Base-by-base conservation (phyloP, 2,329 filamentous ascomycete genomes). In the Chaetomiaceae sp. region DNA sequence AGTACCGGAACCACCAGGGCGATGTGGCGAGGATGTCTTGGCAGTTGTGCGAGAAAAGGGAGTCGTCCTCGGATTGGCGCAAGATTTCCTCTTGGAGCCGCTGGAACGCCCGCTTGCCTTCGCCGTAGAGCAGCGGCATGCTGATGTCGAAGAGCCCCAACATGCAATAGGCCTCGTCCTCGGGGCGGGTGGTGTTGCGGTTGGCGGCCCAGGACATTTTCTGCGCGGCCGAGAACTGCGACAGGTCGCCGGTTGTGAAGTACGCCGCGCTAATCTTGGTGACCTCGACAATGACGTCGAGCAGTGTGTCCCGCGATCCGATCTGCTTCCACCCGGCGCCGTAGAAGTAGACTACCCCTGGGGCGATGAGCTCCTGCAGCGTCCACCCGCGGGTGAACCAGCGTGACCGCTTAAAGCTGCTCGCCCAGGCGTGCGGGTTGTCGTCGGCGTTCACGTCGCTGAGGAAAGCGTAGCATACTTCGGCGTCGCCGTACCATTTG, bases 81-180 rank as follows among this genome's bases (percentile, higher is more conserved):
- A 70, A 60, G 7, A 72, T 69, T 23, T 69, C 65, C 21, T 64
- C 55, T 25, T 67, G 65, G 0, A 72, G 54, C 16, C 68, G 58
- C 0, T n/a, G 7, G 14, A 71, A 66, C 0, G 70, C 65, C 0
- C 62, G 64, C 0, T 2, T 0, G 0, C 67, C 66, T 41, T 71
- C 66, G 0, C 73, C 73, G 38, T 75, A 75, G 0, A 75, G 48
- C 4, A 75, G 54, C 0, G 73, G 68, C 68, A 76, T 75, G 21
- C 71, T 67, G 21, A 75, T 65, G 1, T 63, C 62, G 29, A 76
- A 75, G 0, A 75, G 64, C 0, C 73, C 73, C 0, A 76, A 55
- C 0, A 76, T 58, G 25, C 66, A 73, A 29, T 75, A 76, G 0
- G 71, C 71, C 9, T 62, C 66, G 33, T 75, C 73, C 30, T 75